Conservation (phyloP, 768 basidiomycete species). For the Leccinum ochraceum region DNA sequence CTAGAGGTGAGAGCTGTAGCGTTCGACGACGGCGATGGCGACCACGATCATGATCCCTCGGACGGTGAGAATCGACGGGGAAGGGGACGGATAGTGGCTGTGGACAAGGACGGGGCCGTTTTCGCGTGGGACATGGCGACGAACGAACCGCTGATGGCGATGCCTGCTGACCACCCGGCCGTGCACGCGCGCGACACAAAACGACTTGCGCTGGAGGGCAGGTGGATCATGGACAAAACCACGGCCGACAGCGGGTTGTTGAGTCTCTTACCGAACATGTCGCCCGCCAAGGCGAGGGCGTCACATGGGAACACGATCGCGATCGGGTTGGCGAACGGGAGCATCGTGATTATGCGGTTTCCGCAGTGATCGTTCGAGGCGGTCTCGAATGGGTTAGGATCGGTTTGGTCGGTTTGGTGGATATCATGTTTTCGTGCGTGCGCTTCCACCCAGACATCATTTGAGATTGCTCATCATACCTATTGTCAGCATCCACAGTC, state of each 20-base stretch:
- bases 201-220: constrained; percentile 17
- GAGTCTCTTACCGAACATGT: constrained; percentile 32
- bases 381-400: background rate
- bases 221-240: constrained; percentile 27
- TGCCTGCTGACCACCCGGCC: constrained; percentile 21
- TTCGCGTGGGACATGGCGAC: constrained; percentile 30
- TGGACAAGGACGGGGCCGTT: too few species aligned
- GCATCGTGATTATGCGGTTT: constrained; percentile 29
- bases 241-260: constrained; percentile 10
- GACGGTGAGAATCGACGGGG: background rate
- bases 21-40: too few species aligned
- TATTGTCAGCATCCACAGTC: too few species aligned
- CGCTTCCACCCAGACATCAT: too few species aligned
- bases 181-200: constrained; percentile 7
- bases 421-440: background rate
- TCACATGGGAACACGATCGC: constrained; percentile 25
- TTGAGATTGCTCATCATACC: too few species aligned
- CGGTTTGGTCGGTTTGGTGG: background rate
- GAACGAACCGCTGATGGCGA: constrained; percentile 18
- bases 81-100: too few species aligned
- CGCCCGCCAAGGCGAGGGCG: constrained; percentile 24
- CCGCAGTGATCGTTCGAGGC: constrained; percentile 7
- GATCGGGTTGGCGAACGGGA: constrained; percentile 31
- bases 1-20: too few species aligned
- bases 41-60: background rate